Evolutionary conservation across 2,329 filamentous ascomycete genomes (phyloP).

Genomic region (Alternaria ventricosa): DNA sequence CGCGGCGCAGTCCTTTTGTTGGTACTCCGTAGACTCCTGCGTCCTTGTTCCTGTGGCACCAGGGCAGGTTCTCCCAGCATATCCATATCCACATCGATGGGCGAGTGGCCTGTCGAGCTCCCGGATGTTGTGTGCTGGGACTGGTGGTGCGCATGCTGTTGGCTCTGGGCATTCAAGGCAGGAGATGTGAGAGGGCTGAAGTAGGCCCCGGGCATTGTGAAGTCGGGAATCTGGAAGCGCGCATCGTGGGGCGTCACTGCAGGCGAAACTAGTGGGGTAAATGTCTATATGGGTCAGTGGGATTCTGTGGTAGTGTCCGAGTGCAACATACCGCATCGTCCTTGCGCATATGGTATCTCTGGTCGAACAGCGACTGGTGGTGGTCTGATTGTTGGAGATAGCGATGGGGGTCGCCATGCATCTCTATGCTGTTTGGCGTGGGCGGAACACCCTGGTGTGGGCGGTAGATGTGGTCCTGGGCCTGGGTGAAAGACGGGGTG

Average conservation of each 20-base stretch:
- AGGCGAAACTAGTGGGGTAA: constrained; percentile 83
- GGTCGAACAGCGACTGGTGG: constrained; percentile 69
- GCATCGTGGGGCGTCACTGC: constrained; percentile 80
- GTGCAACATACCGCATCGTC: constrained; percentile 67
- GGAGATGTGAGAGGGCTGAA: constrained; percentile 86
- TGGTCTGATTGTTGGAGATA: constrained; percentile 64
- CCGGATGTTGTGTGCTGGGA: constrained; percentile 56
- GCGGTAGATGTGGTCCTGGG: constrained; percentile 53
- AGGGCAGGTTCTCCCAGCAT: constrained; percentile 49
- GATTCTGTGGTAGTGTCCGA: background rate
- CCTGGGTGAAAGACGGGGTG: constrained; percentile 48
- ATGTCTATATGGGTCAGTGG: constrained; percentile 65
- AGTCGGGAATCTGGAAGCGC: constrained; percentile 66
- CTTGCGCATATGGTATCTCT: constrained; percentile 68
- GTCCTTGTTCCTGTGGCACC: constrained; percentile 52
- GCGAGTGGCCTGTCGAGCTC: constrained; percentile 58
- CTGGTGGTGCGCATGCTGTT: constrained; percentile 37
- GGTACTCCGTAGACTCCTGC: constrained; percentile 33
- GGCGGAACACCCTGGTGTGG: constrained; percentile 72
- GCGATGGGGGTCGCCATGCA: constrained; percentile 64
- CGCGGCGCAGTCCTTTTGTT: constrained; percentile 61
- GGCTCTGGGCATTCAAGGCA: constrained; percentile 74
- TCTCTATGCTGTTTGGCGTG: constrained; percentile 80
- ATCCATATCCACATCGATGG: constrained; percentile 55
- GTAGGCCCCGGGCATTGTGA: constrained; percentile 71